phyloP scores from a whole-genome alignment of 257 asterid genomes.

The Jacaranda mimosifolia region DNA sequence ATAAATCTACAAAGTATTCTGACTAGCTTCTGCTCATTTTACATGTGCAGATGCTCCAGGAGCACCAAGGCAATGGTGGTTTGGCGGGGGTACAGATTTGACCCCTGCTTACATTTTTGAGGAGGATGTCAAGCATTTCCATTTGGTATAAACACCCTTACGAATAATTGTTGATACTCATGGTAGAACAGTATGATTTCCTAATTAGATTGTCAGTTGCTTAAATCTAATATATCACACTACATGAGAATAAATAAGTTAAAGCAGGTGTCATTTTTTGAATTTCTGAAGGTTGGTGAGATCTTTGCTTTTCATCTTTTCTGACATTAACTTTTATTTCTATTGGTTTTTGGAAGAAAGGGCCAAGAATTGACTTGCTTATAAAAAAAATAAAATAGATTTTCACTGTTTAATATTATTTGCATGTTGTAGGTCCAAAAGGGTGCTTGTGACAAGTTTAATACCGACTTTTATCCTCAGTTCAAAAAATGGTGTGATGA shows the following conservation, averaged over 20 bases:
- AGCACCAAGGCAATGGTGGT: constrained; percentile 98
- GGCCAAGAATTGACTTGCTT: neutral
- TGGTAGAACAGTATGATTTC: neutral
- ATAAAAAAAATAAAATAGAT: constrained; percentile 15
- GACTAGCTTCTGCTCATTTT: constrained; percentile 32
- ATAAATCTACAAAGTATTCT: constrained; percentile 13
- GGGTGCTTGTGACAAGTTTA: constrained; percentile 89
- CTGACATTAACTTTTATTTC: constrained; percentile 26
- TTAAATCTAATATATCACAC: neutral
- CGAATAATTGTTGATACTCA: constrained; percentile 25
- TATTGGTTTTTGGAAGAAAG: neutral
- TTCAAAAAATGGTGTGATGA: constrained; percentile 99
- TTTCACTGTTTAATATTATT: constrained; percentile 25
- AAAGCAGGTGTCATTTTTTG: neutral
- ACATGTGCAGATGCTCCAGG: constrained; percentile 84
- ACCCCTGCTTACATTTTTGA: constrained; percentile 97
- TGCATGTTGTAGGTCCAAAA: constrained; percentile 77
- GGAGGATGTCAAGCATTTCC: constrained; percentile 96
- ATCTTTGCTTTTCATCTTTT: neutral
- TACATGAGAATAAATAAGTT: constrained; percentile 19
- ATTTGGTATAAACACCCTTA: constrained; percentile 64
- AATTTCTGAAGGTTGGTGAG: constrained; percentile 8
- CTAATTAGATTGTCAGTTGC: neutral
- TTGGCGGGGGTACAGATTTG: constrained; percentile 98
- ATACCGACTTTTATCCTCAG: constrained; percentile 83